phyloP scores from a whole-genome alignment of 345 rosid genomes.

The Linum tenue region DNA sequence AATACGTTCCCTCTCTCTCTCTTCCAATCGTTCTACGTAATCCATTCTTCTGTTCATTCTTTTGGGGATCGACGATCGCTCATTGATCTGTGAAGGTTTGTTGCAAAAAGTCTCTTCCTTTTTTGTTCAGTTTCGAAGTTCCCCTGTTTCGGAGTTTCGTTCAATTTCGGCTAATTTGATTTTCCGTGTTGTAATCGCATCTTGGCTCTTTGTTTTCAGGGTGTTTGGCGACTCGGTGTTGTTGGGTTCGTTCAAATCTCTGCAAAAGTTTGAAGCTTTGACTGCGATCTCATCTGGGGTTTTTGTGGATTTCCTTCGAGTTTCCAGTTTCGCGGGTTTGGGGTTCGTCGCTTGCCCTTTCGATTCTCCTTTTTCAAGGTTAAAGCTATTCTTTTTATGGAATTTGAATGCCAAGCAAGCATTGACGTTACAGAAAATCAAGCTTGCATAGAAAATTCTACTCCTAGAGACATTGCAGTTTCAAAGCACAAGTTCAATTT shows the following conservation, averaged over 20 bases:
- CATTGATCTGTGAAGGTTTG: not conserved
- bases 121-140: not conserved
- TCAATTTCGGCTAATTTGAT: not conserved
- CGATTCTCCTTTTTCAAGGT: constrained; percentile 4
- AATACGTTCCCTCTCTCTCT: not conserved
- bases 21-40: not conserved
- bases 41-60: not conserved
- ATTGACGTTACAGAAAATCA: constrained; percentile 25
- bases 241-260: not conserved
- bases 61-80: not conserved
- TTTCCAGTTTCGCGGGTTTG: not conserved
- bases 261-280: constrained; percentile 3
- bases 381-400: constrained; percentile 49
- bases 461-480: constrained; percentile 22
- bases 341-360: not conserved
- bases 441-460: constrained; percentile 19
- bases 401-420: constrained; percentile 62
- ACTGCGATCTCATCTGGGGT: constrained; percentile 8
- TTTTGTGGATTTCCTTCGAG: not conserved
- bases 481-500: constrained; percentile 16
- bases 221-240: not conserved
- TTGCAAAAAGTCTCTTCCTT: not conserved
- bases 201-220: not conserved
- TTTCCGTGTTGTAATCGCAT: not conserved
- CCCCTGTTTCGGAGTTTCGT: not conserved